Conservation (phyloP, 2,329 filamentous ascomycete genomes). For the Pestalotiopsis sp. region DNA sequence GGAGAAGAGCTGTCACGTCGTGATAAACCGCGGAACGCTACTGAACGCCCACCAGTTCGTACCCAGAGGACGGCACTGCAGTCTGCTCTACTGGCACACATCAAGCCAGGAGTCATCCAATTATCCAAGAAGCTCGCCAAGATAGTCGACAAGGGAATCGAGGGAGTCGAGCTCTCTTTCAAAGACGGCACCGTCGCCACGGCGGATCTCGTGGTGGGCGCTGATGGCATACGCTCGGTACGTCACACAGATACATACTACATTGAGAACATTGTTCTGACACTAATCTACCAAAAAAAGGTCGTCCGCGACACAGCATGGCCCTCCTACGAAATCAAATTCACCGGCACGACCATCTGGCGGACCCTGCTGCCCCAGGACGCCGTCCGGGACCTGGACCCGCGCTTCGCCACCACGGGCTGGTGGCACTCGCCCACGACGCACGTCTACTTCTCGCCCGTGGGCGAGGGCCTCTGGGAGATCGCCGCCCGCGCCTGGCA, state of each 20-base stretch:
- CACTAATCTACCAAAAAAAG: conserved; percentile 1
- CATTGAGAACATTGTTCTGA: no score
- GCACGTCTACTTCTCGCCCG: conserved; percentile 30
- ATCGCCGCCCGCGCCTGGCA: conserved; percentile 29
- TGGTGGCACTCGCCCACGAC: conserved; percentile 32
- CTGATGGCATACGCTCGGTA: conserved; percentile 55
- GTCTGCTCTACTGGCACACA: conserved; percentile 47
- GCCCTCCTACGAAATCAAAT: conserved; percentile 28
- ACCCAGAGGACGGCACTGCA: conserved; percentile 44
- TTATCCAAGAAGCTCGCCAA: conserved; percentile 45
- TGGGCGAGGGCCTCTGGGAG: conserved; percentile 29
- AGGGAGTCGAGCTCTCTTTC: conserved; percentile 45
- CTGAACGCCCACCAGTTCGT: conserved; percentile 20
- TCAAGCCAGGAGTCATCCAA: conserved; percentile 44
- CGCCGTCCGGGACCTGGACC: conserved; percentile 32
- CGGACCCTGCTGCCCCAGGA: conserved; percentile 42
- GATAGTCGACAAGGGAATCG: conserved; percentile 37
- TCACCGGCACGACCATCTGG: conserved; percentile 49
- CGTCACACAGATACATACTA: conserved; percentile 4
- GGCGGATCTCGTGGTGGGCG: conserved; percentile 52
- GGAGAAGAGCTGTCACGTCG: conserved; percentile 28
- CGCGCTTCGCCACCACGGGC: conserved; percentile 26
- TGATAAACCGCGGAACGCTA: conserved; percentile 18
- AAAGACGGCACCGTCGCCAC: conserved; percentile 41
- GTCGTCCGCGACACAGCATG: conserved; percentile 27